These are phyloP conservation scores for Iris macrosiphon DNA, from an alignment of 106 monocot species.

Conservation along the genomic window DNA sequence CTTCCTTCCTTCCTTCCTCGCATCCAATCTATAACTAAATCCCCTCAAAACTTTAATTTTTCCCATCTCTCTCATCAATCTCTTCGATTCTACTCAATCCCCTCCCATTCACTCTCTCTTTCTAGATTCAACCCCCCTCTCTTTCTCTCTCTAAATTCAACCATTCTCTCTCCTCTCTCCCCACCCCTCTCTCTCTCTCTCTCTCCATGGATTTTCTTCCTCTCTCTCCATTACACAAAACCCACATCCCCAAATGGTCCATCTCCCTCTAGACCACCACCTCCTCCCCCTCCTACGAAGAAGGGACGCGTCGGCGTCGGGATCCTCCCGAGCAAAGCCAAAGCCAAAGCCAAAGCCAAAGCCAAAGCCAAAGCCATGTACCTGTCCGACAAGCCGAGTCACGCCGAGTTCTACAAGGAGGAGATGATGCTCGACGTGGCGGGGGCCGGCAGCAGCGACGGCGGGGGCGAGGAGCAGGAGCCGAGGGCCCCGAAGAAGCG, in stretches of 20 bases:
- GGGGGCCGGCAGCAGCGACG: conserved; percentile 43
- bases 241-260: conserved; percentile 17
- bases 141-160: not conserved
- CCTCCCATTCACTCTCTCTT: too few species aligned
- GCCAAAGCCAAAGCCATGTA: conserved; percentile 29
- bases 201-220: conserved; percentile 21
- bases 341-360: not conserved
- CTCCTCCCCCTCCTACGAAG: conserved; percentile 1
- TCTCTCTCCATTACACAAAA: not conserved
- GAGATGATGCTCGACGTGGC: conserved; percentile 54
- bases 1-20: not conserved
- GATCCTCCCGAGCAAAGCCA: not conserved
- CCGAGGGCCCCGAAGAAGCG: conserved; percentile 45
- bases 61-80: not conserved
- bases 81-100: not conserved
- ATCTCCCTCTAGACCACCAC: conserved; percentile 35
- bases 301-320: conserved; percentile 5
- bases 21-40: too few species aligned
- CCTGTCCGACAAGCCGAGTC: conserved; percentile 56
- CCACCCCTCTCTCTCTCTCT: too few species aligned
- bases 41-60: not conserved
- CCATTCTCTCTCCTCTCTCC: not conserved
- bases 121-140: not conserved
- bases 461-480: conserved; percentile 49
- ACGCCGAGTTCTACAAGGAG: conserved; percentile 52